Conservation (phyloP, 352 stramenopile species). For the Thraustochytrium striatum region DNA sequence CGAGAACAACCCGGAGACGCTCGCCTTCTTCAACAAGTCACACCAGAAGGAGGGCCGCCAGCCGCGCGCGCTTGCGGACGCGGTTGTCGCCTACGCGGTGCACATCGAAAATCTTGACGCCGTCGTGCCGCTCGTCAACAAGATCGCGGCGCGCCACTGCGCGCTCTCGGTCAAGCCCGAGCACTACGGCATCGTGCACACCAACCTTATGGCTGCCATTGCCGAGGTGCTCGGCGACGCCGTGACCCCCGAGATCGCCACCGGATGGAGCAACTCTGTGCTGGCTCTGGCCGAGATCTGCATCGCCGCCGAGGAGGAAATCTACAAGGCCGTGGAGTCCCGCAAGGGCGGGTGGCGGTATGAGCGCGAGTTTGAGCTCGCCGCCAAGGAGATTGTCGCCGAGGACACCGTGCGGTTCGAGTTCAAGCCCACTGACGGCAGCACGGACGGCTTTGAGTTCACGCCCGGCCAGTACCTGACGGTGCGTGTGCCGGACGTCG, state of each 20-base stretch:
- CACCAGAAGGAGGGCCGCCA: slow-evolving; percentile 63
- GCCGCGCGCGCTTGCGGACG: slow-evolving; percentile 60
- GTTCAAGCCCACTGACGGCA: slow-evolving; percentile 58
- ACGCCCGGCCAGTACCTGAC: slow-evolving; percentile 63
- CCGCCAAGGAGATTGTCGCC: slow-evolving; percentile 60
- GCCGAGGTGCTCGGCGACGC: slow-evolving; percentile 61
- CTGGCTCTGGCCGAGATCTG: slow-evolving; percentile 64
- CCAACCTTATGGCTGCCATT: slow-evolving; percentile 62
- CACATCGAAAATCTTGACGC: slow-evolving; percentile 64
- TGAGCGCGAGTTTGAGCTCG: slow-evolving; percentile 63
- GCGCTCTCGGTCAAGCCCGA: slow-evolving; percentile 64
- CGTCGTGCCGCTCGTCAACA: slow-evolving; percentile 60
- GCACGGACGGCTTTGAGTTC: slow-evolving; percentile 58
- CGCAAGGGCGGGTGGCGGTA: slow-evolving; percentile 61
- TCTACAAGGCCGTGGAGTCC: slow-evolving; percentile 56
- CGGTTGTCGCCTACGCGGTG: slow-evolving; percentile 63
- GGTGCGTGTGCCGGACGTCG: slow-evolving; percentile 59
- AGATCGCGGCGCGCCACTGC: slow-evolving; percentile 66
- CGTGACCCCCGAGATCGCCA: slow-evolving; percentile 63
- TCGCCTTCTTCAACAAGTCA: slow-evolving; percentile 68
- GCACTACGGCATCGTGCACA: slow-evolving; percentile 66
- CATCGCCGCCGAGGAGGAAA: slow-evolving; percentile 61
- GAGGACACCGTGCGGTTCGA: slow-evolving; percentile 64
- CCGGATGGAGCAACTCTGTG: slow-evolving; percentile 63
- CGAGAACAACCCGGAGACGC: slow-evolving; percentile 62